Percentiles rank a stretch among this genome's conserved stretches.
Conservation (phyloP, 2,329 filamentous ascomycete species). For the Endothia cerciana region DNA sequence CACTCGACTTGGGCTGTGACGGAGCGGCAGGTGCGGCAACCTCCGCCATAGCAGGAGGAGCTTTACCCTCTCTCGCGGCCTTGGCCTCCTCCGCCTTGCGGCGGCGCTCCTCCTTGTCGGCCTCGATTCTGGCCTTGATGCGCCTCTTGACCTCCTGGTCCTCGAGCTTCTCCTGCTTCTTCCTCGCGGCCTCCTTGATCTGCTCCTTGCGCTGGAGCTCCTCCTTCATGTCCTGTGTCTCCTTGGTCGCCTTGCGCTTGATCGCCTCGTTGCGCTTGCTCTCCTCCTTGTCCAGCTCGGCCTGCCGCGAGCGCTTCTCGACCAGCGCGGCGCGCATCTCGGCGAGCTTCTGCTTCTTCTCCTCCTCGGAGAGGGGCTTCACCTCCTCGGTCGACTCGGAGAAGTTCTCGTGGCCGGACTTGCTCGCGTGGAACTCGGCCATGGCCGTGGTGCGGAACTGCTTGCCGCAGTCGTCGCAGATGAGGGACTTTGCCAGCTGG, state of each 20-base stretch:
- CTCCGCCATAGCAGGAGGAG: conserved; percentile 48
- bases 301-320: conserved; percentile 71
- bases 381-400: conserved; percentile 92
- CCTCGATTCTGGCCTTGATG: conserved; percentile 92
- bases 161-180: conserved; percentile 84
- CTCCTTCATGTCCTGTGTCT: conserved; percentile 87
- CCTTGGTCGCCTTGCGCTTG: conserved; percentile 85
- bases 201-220: conserved; percentile 83
- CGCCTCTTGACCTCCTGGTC: conserved; percentile 85
- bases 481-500: conserved; percentile 75
- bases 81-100: conserved; percentile 85
- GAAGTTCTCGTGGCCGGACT: conserved; percentile 91
- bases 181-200: conserved; percentile 85
- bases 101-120: conserved; percentile 87
- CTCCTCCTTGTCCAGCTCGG: conserved; percentile 76
- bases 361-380: conserved; percentile 85
- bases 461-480: conserved; percentile 96
- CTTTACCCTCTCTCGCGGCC: conserved; percentile 79
- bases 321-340: conserved; percentile 74
- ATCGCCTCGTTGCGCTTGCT: conserved; percentile 84
- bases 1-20: conserved; percentile 62
- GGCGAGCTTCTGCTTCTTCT: conserved; percentile 80
- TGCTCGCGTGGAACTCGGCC: conserved; percentile 88
- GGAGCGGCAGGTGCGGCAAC: conserved; percentile 52
- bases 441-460: conserved; percentile 80